Evolutionary conservation across 148 eudicot genomes (phyloP).

Genomic region (Nepenthes mirabilis): DNA sequence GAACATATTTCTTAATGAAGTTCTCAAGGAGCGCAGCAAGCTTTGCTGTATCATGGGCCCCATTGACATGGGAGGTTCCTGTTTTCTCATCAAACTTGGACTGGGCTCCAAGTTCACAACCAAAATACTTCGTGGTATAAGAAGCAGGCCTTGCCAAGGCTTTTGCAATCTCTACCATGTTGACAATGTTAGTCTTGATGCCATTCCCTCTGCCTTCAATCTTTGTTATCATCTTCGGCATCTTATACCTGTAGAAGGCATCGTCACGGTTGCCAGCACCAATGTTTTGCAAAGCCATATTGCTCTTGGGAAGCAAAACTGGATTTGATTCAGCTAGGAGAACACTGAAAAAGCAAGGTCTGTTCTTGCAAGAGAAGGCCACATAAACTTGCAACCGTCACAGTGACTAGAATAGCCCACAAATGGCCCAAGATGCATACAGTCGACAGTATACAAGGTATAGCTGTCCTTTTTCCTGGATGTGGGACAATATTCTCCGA

Average conservation of each 20-base stretch:
- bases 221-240: slow-evolving; percentile 78
- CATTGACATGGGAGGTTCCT: slow-evolving; percentile 64
- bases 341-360: slow-evolving; percentile 10
- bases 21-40: slow-evolving; percentile 71
- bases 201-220: slow-evolving; percentile 82
- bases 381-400: slow-evolving; percentile 33
- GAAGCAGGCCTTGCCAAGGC: slow-evolving; percentile 67
- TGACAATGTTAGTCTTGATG: slow-evolving; percentile 73
- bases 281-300: slow-evolving; percentile 70
- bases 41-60: slow-evolving; percentile 63
- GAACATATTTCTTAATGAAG: slow-evolving; percentile 76
- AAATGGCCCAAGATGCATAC: slow-evolving; percentile 46
- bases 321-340: slow-evolving; percentile 9
- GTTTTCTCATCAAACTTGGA: slow-evolving; percentile 77
- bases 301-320: neutral
- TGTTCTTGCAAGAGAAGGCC: slow-evolving; percentile 13
- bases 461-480: slow-evolving; percentile 33
- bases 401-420: slow-evolving; percentile 20
- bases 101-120: slow-evolving; percentile 81
- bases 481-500: slow-evolving; percentile 59
- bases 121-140: slow-evolving; percentile 68
- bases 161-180: slow-evolving; percentile 77
- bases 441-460: slow-evolving; percentile 7
- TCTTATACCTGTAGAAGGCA: slow-evolving; percentile 90
- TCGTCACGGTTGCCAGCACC: slow-evolving; percentile 72